Conservation (phyloP, 257 asterid genomes). For the Solanum boliviense region DNA sequence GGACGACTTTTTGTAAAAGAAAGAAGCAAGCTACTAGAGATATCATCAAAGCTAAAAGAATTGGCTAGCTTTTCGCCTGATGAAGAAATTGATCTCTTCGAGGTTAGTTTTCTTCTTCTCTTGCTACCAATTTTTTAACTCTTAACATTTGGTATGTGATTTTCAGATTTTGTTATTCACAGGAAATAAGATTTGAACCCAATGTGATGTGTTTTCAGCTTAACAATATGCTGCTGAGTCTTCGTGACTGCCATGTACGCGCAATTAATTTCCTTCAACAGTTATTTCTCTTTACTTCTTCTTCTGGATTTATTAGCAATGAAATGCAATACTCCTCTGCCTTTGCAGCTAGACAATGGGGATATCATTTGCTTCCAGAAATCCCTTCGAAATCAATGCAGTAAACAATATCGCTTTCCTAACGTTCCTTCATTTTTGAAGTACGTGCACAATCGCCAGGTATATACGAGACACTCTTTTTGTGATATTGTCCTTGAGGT, state of each 20-base stretch:
- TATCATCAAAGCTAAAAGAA: slow-evolving; percentile 42
- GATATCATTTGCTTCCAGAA: slow-evolving; percentile 70
- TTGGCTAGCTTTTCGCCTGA: slow-evolving; percentile 56
- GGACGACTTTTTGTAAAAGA: slow-evolving; percentile 65
- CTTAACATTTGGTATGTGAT: background rate
- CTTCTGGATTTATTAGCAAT: background rate
- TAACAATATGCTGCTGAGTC: slow-evolving; percentile 36
- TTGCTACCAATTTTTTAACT: background rate
- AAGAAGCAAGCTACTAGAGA: slow-evolving; percentile 41
- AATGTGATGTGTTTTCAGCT: slow-evolving; percentile 54
- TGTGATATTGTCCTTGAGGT: background rate
- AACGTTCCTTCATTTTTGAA: slow-evolving; percentile 59
- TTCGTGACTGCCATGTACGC: slow-evolving; percentile 43
- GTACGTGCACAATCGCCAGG: slow-evolving; percentile 67
- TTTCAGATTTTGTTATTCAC: slow-evolving; percentile 3
- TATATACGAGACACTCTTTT: slow-evolving; percentile 1
- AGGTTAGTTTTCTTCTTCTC: slow-evolving; percentile 27
- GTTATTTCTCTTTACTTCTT: background rate
- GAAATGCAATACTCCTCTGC: background rate
- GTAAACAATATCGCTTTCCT: slow-evolving; percentile 44
- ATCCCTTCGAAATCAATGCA: slow-evolving; percentile 11
- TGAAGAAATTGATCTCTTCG: slow-evolving; percentile 68
- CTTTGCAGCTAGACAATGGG: slow-evolving; percentile 56
- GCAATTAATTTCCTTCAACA: background rate
- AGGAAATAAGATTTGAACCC: slow-evolving; percentile 75